Conservation (phyloP, 306 rosid genomes). For the Lithocarpus polystachyus region DNA sequence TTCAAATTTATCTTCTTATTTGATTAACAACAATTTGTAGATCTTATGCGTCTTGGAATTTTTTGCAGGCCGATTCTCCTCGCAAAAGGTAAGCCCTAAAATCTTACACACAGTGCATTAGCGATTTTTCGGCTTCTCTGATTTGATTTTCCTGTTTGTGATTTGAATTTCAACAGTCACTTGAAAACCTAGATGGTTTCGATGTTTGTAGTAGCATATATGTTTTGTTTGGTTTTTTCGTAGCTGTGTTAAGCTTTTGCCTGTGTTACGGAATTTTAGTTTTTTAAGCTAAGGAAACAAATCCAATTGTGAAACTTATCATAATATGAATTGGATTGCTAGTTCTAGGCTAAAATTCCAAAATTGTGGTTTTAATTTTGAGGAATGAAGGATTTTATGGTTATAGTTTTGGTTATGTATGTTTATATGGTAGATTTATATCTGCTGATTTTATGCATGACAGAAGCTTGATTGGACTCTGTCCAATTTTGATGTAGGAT, state of each 20-base stretch:
- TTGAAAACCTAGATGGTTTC: not conserved
- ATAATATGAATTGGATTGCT: no score
- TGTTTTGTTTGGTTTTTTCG: not conserved
- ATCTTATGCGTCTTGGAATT: not conserved
- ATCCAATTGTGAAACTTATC: no score
- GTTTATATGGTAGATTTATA: no score
- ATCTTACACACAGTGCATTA: not conserved
- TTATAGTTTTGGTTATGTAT: no score
- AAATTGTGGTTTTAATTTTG: no score
- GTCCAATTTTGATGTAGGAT: no score
- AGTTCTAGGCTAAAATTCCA: no score
- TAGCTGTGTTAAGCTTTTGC: not conserved
- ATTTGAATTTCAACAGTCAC: not conserved
- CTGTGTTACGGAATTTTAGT: no score
- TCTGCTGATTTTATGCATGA: no score
- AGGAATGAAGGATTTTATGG: no score
- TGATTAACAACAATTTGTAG: not conserved
- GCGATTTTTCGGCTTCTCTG: not conserved
- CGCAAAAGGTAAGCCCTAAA: conserved; percentile 52
- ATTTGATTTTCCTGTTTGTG: not conserved
- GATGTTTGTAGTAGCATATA: not conserved
- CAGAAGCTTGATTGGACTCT: no score
- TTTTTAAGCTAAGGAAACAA: no score
- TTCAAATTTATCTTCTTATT: not conserved
- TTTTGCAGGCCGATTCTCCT: conserved; percentile 76